A percentile compares a stretch with the other conserved stretches of the same genome.
These are phyloP conservation scores for Aspergillus ruber DNA, from an alignment of 2,329 filamentous ascomycete species.

Conservation along the genomic window DNA sequence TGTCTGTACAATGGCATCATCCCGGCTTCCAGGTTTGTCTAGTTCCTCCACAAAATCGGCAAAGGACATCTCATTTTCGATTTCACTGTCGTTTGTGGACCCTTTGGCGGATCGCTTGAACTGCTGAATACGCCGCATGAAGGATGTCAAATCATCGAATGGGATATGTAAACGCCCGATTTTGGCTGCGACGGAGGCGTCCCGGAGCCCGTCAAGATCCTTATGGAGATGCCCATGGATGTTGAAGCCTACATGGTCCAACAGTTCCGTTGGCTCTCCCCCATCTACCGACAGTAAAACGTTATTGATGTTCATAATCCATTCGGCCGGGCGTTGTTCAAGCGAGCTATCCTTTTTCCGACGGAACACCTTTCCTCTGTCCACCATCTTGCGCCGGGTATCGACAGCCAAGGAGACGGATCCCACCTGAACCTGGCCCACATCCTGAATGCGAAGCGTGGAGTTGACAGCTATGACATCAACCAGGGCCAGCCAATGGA, in stretches of 20 bases:
- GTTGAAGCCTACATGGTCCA: slow-evolving; percentile 83
- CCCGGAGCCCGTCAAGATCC: slow-evolving; percentile 76
- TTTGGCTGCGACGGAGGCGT: slow-evolving; percentile 85
- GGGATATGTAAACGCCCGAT: slow-evolving; percentile 85
- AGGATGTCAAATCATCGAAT: slow-evolving; percentile 69
- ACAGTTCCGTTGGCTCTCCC: slow-evolving; percentile 73
- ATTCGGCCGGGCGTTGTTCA: slow-evolving; percentile 75
- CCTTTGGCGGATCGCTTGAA: slow-evolving; percentile 30
- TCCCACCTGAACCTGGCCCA: slow-evolving; percentile 79
- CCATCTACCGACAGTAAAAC: slow-evolving; percentile 83
- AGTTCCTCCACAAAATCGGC: slow-evolving; percentile 69
- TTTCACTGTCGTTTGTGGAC: slow-evolving; percentile 34
- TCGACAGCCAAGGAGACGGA: slow-evolving; percentile 82
- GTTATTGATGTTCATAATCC: slow-evolving; percentile 81
- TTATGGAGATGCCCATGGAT: slow-evolving; percentile 86
- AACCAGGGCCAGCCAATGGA: slow-evolving; percentile 82
- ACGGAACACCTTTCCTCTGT: slow-evolving; percentile 81
- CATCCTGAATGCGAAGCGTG: slow-evolving; percentile 67
- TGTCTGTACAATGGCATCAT: slow-evolving; percentile 67
- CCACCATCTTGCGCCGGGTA: slow-evolving; percentile 83
- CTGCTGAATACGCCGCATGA: slow-evolving; percentile 26
- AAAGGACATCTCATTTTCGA: slow-evolving; percentile 57
- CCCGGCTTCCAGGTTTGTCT: slow-evolving; percentile 59
- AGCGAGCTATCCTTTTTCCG: slow-evolving; percentile 61
- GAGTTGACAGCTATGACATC: slow-evolving; percentile 82